phyloP scores from a whole-genome alignment of 441 rosid species.

The Biscutella laevigata region DNA sequence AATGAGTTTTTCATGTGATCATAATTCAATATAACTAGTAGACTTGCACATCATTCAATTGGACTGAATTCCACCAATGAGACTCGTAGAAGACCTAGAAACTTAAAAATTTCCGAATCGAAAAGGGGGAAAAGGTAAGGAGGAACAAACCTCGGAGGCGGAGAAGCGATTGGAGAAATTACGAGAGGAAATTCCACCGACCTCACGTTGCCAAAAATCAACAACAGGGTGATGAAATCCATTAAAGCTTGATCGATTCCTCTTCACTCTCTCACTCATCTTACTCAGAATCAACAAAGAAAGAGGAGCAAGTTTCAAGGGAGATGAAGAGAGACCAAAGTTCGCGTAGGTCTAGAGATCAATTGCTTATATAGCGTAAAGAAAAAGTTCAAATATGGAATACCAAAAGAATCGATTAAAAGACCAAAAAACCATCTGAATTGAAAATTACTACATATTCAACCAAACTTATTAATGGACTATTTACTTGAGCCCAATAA shows the following conservation, averaged over 20 bases:
- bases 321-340: too few relatives aligned
- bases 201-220: slow-evolving; percentile 62
- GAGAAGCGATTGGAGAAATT: slow-evolving; percentile 61
- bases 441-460: too few relatives aligned
- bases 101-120: background rate
- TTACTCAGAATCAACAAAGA: background rate
- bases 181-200: slow-evolving; percentile 64
- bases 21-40: background rate
- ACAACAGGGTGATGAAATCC: slow-evolving; percentile 35
- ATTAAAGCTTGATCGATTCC: slow-evolving; percentile 27
- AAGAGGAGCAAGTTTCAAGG: background rate
- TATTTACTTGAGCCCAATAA: too few relatives aligned
- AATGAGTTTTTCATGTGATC: background rate
- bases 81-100: background rate
- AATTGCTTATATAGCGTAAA: too few relatives aligned
- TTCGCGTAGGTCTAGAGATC: too few relatives aligned
- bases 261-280: slow-evolving; percentile 31
- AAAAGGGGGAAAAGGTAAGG: background rate
- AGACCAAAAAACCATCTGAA: too few relatives aligned
- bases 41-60: background rate
- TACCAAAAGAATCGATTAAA: too few relatives aligned
- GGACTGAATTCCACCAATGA: background rate
- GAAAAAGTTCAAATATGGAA: too few relatives aligned
- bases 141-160: slow-evolving; percentile 57
- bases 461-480: too few relatives aligned